Evolutionary conservation across 805 yeast genomes (phyloP).

Genomic region (Candida awuae): DNA sequence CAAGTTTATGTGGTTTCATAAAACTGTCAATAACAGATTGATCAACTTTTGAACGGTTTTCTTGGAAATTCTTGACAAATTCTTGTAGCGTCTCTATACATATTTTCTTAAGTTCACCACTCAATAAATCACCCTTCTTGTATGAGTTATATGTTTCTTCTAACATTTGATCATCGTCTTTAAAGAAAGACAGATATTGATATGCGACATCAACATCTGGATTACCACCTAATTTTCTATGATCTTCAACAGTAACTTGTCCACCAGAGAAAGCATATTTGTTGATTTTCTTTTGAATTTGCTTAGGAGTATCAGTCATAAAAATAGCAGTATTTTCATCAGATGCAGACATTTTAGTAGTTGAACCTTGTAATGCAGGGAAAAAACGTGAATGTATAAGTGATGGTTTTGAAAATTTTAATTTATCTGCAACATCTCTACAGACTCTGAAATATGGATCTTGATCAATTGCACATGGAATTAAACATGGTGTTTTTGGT

Average conservation of each 20-base stretch:
- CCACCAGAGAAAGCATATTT: slow-evolving; percentile 97
- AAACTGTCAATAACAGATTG: slow-evolving; percentile 54
- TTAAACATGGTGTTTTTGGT: slow-evolving; percentile 86
- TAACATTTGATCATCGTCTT: slow-evolving; percentile 79
- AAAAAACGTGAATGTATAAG: slow-evolving; percentile 90
- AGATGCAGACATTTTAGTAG: slow-evolving; percentile 95
- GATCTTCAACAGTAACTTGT: slow-evolving; percentile 78
- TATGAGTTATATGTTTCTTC: slow-evolving; percentile 55
- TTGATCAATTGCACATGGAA: slow-evolving; percentile 98
- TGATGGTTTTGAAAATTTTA: slow-evolving; percentile 85
- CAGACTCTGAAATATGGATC: slow-evolving; percentile 97
- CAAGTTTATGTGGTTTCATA: slow-evolving; percentile 79
- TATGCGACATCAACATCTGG: slow-evolving; percentile 94
- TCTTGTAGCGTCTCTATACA: slow-evolving; percentile 76
- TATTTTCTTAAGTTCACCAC: slow-evolving; percentile 88
- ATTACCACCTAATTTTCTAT: slow-evolving; percentile 82
- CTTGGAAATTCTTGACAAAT: slow-evolving; percentile 78
- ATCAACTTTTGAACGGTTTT: slow-evolving; percentile 56
- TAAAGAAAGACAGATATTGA: slow-evolving; percentile 86
- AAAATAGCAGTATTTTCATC: slow-evolving; percentile 86
- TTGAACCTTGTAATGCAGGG: slow-evolving; percentile 96
- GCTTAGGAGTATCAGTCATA: slow-evolving; percentile 91
- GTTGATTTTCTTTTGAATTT: slow-evolving; percentile 88
- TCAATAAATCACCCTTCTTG: slow-evolving; percentile 70
- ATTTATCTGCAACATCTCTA: slow-evolving; percentile 93